Evolutionary conservation across 176 grass and related monocot genomes (phyloP).

Genomic region (Zea luxurians): DNA sequence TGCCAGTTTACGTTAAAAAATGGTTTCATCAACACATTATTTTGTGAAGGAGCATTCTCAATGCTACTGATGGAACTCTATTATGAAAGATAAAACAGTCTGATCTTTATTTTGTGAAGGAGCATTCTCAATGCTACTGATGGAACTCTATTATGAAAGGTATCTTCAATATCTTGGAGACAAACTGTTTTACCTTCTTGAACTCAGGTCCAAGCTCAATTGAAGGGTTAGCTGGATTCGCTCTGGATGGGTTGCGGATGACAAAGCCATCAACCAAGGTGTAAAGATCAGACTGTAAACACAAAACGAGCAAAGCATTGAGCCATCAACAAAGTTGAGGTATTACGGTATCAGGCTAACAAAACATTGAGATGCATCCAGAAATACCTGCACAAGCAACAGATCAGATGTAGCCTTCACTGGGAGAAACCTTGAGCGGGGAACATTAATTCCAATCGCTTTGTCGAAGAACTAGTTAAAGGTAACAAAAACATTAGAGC

Average conservation of each 20-base stretch:
- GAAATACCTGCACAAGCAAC: constrained; percentile 92
- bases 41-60: background rate
- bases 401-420: constrained; percentile 98
- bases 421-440: constrained; percentile 86
- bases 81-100: no score
- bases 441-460: constrained; percentile 84
- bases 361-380: constrained; percentile 20
- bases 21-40: background rate
- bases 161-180: constrained; percentile 12
- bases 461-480: constrained; percentile 86
- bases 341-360: constrained; percentile 15
- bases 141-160: background rate
- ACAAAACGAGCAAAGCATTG: constrained; percentile 30
- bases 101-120: background rate
- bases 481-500: constrained; percentile 13
- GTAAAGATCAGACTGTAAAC: constrained; percentile 86
- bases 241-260: constrained; percentile 79
- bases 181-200: constrained; percentile 67
- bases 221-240: constrained; percentile 75
- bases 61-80: background rate
- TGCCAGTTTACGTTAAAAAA: no score
- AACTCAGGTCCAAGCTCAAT: constrained; percentile 96
- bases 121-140: background rate
- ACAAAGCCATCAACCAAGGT: constrained; percentile 95
- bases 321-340: constrained; percentile 20